Evolutionary conservation across 140 eudicot genomes (phyloP), one percentile per base, ranked within the genome.

Genomic region (Flaveria floridana): DNA sequence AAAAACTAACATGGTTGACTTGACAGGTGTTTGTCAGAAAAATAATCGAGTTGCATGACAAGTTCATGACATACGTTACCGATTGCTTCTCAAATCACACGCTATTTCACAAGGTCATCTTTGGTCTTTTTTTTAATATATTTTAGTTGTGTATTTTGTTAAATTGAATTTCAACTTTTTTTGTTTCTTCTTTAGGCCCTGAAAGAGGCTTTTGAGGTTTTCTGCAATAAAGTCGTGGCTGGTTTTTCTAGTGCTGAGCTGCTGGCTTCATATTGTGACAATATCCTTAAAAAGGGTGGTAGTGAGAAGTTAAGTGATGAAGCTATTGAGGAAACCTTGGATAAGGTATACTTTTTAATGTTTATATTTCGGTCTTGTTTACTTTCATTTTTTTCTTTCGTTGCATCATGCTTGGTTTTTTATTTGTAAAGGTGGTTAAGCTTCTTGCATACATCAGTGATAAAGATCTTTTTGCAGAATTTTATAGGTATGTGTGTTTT

Each of bases 321-420:
- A 82, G 96, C 88, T 42, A 86, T 87, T 23, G 96, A 90, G 71
- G 96, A 90, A 66, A 85, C 95, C 47, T 81, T 87, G 56, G 96
- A 87, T 44, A 90, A 90, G 91, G 96, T 87, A 71, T 51, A 50
- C 13, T 18, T 18, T 65, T 9, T 52, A 46, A 12, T 74, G 46
- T 20, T 30, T 12, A 6, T 48, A 64, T 18, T 76, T 15, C 62
- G 28, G 18, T 81, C 18, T 44, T 63, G 6, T 20, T 16, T 48
- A 13, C 19, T n/a, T 21, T 64, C 57, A 62, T 47, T 12, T 25
- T 20, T 25, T 26, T 44, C 26, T 18, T 65, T 20, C 0, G 7
- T 12, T 42, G 2, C 42, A 4, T 19, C 37, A 18, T 55, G 61
- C n/a, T 52, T 74, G 70, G 59, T 46, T 74, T 72, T 34, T 53